Conservation (phyloP, 305 asterid species). For the Fraxinus sp. region DNA sequence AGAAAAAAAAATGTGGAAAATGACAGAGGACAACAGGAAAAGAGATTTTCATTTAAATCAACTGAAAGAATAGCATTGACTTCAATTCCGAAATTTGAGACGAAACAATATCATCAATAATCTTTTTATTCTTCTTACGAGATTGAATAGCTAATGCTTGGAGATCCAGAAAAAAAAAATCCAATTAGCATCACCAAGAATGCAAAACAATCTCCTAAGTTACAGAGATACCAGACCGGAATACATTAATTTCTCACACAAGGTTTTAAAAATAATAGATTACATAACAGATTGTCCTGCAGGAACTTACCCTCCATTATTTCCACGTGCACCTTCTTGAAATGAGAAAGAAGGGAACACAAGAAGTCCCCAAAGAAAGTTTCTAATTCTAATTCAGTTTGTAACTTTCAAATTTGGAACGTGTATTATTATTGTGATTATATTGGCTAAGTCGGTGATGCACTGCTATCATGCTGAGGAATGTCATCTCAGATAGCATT, state of each 20-base stretch:
- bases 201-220: background rate
- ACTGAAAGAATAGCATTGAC: background rate
- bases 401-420: background rate
- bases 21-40: background rate
- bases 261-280: too few species aligned
- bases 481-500: conserved; percentile 1
- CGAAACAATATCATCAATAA: background rate
- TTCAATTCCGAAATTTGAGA: background rate
- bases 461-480: conserved; percentile 3
- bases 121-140: background rate
- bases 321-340: background rate
- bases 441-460: background rate
- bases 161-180: background rate
- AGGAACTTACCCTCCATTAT: background rate
- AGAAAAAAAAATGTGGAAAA: background rate
- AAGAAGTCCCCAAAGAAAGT: background rate
- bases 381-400: background rate
- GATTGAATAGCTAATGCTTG: background rate
- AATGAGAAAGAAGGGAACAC: background rate
- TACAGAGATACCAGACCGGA: background rate
- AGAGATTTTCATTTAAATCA: background rate
- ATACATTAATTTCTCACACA: too few species aligned
- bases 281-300: background rate
- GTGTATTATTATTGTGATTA: background rate
- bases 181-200: background rate